phyloP scores from a whole-genome alignment of 2,329 filamentous ascomycete genomes.

The Rhytidhysteron rufulum region DNA sequence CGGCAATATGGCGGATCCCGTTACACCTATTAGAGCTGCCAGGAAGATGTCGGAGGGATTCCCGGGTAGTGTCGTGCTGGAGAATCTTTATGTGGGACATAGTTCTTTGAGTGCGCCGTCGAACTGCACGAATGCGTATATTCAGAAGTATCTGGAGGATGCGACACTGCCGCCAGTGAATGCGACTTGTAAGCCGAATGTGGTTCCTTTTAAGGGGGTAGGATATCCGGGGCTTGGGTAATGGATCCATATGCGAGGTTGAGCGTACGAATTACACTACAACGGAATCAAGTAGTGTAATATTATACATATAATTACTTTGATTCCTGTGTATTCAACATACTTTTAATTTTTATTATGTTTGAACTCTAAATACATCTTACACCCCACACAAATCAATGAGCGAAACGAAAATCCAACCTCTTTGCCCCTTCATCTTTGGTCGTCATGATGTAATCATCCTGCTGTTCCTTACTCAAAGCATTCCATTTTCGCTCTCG shows the following conservation, averaged over 20 bases:
- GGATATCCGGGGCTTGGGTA: background rate
- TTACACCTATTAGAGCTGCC: constrained; percentile 45
- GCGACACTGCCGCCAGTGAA: background rate
- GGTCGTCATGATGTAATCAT: constrained; percentile 42
- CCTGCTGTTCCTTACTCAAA: constrained; percentile 39
- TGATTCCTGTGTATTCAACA: too few relatives aligned
- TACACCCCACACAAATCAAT: too few relatives aligned
- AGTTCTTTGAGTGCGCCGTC: background rate
- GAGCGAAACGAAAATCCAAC: constrained; percentile 33
- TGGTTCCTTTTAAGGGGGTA: background rate
- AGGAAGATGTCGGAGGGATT: background rate
- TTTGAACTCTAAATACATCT: too few relatives aligned
- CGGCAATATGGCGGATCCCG: constrained; percentile 52
- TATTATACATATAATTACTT: too few relatives aligned
- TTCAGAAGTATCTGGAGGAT: background rate
- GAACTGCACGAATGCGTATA: background rate
- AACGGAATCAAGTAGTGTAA: too few relatives aligned
- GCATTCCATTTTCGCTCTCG: constrained; percentile 45
- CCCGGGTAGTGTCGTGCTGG: background rate
- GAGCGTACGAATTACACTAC: too few relatives aligned
- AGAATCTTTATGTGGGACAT: background rate
- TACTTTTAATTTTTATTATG: too few relatives aligned
- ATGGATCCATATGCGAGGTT: too few relatives aligned
- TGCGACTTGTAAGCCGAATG: background rate
- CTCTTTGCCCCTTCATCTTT: constrained; percentile 34